Evolutionary conservation across 306 rosid genomes (phyloP).

Genomic region (Quercus gilva): DNA sequence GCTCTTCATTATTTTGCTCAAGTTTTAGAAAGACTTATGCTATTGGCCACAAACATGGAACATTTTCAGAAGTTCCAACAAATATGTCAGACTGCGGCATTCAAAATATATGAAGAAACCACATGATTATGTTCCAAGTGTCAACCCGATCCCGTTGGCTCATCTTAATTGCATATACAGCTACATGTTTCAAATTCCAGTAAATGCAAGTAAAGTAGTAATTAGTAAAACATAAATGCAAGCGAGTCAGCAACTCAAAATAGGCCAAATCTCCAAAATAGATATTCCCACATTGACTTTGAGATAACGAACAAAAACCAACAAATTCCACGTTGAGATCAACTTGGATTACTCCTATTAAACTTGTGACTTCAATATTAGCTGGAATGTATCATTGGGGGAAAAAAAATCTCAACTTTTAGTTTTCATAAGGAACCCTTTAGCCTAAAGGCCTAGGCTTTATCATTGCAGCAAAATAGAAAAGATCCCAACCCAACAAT

Average conservation of each 20-base stretch:
- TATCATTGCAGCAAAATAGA: too few relatives aligned
- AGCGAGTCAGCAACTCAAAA: not conserved
- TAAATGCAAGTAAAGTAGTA: not conserved
- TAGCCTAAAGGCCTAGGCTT: too few relatives aligned
- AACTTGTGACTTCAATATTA: not conserved
- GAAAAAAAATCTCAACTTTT: too few relatives aligned
- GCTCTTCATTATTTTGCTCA: too few relatives aligned
- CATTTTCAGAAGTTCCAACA: too few relatives aligned
- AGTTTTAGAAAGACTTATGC: too few relatives aligned
- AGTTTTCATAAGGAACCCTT: too few relatives aligned
- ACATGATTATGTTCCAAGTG: not conserved
- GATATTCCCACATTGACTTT: not conserved
- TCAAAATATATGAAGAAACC: too few relatives aligned
- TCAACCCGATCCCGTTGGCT: not conserved
- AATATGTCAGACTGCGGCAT: too few relatives aligned
- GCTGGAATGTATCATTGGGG: too few relatives aligned
- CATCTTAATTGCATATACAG: not conserved
- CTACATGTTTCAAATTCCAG: not conserved
- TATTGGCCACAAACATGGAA: too few relatives aligned
- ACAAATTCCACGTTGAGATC: not conserved
- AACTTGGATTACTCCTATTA: not conserved
- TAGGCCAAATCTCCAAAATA: not conserved
- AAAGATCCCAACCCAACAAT: too few relatives aligned
- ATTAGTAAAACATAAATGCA: not conserved
- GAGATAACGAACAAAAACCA: not conserved